A percentile compares a stretch with the other conserved stretches of the same genome.
These are phyloP conservation scores for Tolypocladium tropicale DNA, from an alignment of 2,329 filamentous ascomycete genomes.

Conservation along the genomic window DNA sequence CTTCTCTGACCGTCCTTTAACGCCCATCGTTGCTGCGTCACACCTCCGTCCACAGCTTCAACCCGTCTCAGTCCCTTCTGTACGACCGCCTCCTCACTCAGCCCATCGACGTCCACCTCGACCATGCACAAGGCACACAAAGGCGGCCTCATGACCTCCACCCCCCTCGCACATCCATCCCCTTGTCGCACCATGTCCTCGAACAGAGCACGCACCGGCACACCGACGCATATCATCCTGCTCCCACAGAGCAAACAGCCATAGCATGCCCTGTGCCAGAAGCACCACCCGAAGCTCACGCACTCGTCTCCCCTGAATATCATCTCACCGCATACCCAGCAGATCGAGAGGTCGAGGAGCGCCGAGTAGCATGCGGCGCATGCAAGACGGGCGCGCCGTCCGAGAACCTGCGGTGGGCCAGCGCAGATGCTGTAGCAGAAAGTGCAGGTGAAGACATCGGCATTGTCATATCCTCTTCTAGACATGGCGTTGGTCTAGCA, in stretches of 20 bases:
- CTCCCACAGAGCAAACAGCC: conserved; percentile 43
- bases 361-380: conserved; percentile 36
- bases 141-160: conserved; percentile 36
- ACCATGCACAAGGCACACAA: conserved; percentile 37
- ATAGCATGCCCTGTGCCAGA: conserved; percentile 48
- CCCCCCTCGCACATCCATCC: conserved; percentile 9
- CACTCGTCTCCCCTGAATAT: conserved; percentile 43
- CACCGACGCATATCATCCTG: conserved; percentile 23
- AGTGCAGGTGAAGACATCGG: conserved; percentile 37
- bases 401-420: conserved; percentile 29
- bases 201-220: conserved; percentile 24
- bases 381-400: conserved; percentile 35
- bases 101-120: conserved; percentile 26
- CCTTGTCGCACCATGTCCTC: conserved; percentile 2
- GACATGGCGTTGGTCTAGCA: neutral
- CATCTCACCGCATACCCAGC: conserved; percentile 47
- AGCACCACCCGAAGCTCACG: conserved; percentile 50
- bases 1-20: conserved; percentile 20
- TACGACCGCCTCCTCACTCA: conserved; percentile 20
- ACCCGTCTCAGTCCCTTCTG: conserved; percentile 33
- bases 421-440: conserved; percentile 39
- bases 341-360: conserved; percentile 43
- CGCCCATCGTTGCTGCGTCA: conserved; percentile 31
- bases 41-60: conserved; percentile 33
- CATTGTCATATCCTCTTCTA: no score